Conservation (phyloP, 1,284 basidiomycete genomes). For the Cryptococcus sp. region DNA sequence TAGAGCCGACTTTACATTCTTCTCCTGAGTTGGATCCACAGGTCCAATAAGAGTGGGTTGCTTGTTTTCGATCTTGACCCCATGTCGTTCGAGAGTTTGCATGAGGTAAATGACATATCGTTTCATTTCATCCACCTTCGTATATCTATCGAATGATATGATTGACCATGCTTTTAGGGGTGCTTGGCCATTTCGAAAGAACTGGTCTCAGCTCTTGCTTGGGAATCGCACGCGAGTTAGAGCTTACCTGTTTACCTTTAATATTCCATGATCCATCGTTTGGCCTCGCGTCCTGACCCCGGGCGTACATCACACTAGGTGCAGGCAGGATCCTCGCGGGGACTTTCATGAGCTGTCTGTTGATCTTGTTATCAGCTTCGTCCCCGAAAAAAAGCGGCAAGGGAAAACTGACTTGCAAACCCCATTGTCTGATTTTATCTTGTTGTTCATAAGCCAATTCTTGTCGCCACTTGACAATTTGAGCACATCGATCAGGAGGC, state of each 20-base stretch:
- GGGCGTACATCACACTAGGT: slow-evolving; percentile 36
- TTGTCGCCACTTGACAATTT: slow-evolving; percentile 24
- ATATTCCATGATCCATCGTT: slow-evolving; percentile 30
- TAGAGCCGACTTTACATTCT: slow-evolving; percentile 12
- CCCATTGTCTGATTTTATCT: slow-evolving; percentile 44
- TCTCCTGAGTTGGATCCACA: slow-evolving; percentile 20
- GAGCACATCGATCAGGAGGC: slow-evolving; percentile 28
- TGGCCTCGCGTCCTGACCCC: slow-evolving; percentile 11
- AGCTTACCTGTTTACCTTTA: slow-evolving; percentile 15
- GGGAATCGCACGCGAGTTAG: neutral
- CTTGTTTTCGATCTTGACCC: slow-evolving; percentile 28
- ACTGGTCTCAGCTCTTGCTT: slow-evolving; percentile 17
- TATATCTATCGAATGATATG: slow-evolving; percentile 36
- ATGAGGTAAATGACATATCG: slow-evolving; percentile 27
- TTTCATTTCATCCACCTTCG: slow-evolving; percentile 26
- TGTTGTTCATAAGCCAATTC: slow-evolving; percentile 34
- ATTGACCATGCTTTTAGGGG: slow-evolving; percentile 44
- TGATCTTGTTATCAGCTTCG: slow-evolving; percentile 25
- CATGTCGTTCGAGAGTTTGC: slow-evolving; percentile 17
- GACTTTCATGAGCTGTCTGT: slow-evolving; percentile 34
- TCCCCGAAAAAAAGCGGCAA: neutral
- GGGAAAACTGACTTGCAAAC: slow-evolving; percentile 28
- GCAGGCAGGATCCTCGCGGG: slow-evolving; percentile 43
- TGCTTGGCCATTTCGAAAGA: slow-evolving; percentile 27
- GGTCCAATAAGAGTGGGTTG: slow-evolving; percentile 30